phyloP scores from a whole-genome alignment of 192 early-diverging fungal genomes.

The Backusella macrospora region DNA sequence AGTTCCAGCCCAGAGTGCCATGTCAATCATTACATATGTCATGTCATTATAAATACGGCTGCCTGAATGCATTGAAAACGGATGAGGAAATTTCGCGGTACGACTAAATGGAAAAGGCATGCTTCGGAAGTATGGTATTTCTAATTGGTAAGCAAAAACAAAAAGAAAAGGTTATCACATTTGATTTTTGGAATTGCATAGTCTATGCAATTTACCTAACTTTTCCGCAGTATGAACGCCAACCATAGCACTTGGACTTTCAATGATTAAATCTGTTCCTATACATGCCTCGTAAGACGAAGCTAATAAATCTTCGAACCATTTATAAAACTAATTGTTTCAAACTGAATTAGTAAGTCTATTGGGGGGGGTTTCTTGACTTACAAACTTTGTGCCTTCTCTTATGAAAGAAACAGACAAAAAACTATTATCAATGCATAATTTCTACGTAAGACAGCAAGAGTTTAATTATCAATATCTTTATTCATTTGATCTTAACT shows the following conservation, averaged over 20 bases:
- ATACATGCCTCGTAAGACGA: conserved; percentile 59
- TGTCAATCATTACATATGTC: conserved; percentile 68
- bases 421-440: conserved; percentile 71
- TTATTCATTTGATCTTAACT: neutral
- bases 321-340: conserved; percentile 52
- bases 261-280: conserved; percentile 66
- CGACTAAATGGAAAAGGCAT: conserved; percentile 78
- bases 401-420: conserved; percentile 65
- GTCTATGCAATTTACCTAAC: conserved; percentile 29
- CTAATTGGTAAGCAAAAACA: conserved; percentile 19
- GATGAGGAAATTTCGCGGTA: conserved; percentile 70
- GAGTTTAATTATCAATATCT: conserved; percentile 8
- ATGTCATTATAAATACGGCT: conserved; percentile 61
- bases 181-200: neutral
- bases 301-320: conserved; percentile 63
- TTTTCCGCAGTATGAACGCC: conserved; percentile 71
- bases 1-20: conserved; percentile 66
- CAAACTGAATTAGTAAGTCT: neutral
- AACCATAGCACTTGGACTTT: conserved; percentile 64
- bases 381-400: conserved; percentile 50
- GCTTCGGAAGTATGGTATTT: conserved; percentile 62
- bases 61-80: conserved; percentile 55
- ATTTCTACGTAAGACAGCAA: conserved; percentile 23
- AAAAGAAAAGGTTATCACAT: neutral
- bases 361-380: neutral